These are phyloP conservation scores for Corymbia citriodora DNA, from an alignment of 441 rosid genomes.

Conservation along the genomic window DNA sequence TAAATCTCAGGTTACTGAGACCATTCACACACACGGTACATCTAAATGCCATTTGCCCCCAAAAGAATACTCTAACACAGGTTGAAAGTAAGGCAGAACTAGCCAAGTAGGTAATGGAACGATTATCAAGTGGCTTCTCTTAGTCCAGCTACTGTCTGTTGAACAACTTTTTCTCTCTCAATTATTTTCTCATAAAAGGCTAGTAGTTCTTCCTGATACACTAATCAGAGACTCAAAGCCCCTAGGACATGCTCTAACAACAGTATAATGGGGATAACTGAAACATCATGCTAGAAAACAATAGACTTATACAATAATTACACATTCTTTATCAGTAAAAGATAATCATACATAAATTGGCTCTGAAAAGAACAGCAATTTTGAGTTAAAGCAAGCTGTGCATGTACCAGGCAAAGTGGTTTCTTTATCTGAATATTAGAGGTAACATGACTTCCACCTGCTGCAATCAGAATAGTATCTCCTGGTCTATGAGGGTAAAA, in stretches of 20 bases:
- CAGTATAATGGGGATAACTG: background rate
- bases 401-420: slow-evolving; percentile 92
- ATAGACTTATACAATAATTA: background rate
- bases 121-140: background rate
- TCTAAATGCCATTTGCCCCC: background rate
- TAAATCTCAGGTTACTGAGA: background rate
- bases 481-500: slow-evolving; percentile 63
- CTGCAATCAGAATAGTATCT: slow-evolving; percentile 83
- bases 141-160: background rate
- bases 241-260: background rate
- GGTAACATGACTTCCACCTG: slow-evolving; percentile 77
- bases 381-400: background rate
- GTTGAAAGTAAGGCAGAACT: background rate
- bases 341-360: background rate
- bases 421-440: slow-evolving; percentile 83
- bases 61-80: background rate
- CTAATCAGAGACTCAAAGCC: background rate
- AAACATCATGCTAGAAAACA: background rate
- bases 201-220: background rate
- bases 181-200: background rate
- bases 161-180: background rate
- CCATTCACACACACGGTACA: background rate
- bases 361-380: background rate
- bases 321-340: background rate
- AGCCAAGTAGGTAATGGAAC: background rate